Evolutionary conservation across 2,329 filamentous ascomycete species (phyloP).

Genomic region (Aaosphaeria pasadenensis): DNA sequence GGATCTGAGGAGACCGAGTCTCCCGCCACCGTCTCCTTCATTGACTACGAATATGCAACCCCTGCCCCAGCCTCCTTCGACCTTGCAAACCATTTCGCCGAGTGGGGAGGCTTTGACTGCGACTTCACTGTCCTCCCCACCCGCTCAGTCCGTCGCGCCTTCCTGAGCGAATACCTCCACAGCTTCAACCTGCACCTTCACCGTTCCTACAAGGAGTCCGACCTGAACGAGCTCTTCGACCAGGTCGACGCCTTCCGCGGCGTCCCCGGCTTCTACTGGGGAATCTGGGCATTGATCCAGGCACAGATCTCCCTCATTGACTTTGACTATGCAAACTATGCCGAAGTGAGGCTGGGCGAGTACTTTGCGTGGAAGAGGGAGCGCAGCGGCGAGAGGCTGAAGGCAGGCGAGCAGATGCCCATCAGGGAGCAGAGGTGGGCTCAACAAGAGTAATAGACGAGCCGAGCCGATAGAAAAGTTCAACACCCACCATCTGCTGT

Average conservation of each 20-base stretch:
- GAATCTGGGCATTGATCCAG: constrained; percentile 94
- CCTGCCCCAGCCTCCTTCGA: constrained; percentile 95
- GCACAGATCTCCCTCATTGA: constrained; percentile 91
- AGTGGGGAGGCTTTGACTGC: constrained; percentile 97
- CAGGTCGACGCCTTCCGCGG: constrained; percentile 88
- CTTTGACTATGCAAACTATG: constrained; percentile 93
- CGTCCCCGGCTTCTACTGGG: constrained; percentile 86
- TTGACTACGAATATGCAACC: constrained; percentile 97
- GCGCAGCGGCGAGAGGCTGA: constrained; percentile 58
- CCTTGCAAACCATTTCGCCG: constrained; percentile 95
- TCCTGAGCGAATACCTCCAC: constrained; percentile 78
- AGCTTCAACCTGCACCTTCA: constrained; percentile 57
- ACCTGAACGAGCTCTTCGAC: constrained; percentile 66
- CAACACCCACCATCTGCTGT: too few relatives aligned
- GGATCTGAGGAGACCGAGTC: constrained; percentile 22
- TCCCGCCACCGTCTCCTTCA: constrained; percentile 58
- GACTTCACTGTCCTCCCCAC: constrained; percentile 83
- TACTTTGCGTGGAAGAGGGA: constrained; percentile 91
- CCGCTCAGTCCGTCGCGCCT: constrained; percentile 69
- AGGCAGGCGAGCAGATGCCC: constrained; percentile 59
- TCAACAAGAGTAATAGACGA: constrained; percentile 43
- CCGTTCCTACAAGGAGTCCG: constrained; percentile 47
- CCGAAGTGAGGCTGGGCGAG: constrained; percentile 79
- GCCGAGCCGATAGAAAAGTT: too few relatives aligned
- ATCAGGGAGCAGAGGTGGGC: constrained; percentile 81